Evolutionary conservation across 2,329 filamentous ascomycete species (phyloP).

Genomic region (Nannizziopsis arthrosporioides): DNA sequence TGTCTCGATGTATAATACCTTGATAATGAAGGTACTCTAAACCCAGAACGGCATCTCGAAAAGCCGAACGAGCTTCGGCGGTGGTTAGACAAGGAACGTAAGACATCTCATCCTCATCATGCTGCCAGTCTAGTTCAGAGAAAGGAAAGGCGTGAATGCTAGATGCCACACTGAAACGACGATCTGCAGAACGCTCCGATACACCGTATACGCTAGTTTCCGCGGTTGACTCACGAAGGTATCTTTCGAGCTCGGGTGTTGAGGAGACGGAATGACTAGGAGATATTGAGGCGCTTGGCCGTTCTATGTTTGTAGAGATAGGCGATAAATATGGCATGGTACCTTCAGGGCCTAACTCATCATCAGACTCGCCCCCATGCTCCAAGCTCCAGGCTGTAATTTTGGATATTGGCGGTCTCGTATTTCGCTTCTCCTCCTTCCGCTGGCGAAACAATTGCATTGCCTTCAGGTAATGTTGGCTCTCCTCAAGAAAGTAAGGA

Average conservation of each 20-base stretch:
- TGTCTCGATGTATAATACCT: conserved; percentile 72
- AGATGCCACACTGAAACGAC: conserved; percentile 70
- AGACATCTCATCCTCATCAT: conserved; percentile 66
- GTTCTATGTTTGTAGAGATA: conserved; percentile 33
- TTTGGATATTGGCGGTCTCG: conserved; percentile 48
- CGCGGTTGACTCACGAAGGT: conserved; percentile 39
- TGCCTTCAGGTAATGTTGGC: conserved; percentile 31
- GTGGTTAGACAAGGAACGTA: conserved; percentile 91
- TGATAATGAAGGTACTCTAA: conserved; percentile 87
- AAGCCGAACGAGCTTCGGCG: conserved; percentile 67
- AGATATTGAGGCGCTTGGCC: conserved; percentile 45
- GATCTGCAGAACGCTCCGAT: conserved; percentile 45
- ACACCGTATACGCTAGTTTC: conserved; percentile 69
- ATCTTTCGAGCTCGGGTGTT: conserved; percentile 30
- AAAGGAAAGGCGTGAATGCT: conserved; percentile 42
- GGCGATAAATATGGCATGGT: conserved; percentile 23
- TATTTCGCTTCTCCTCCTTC: conserved; percentile 47
- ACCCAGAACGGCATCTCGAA: conserved; percentile 84
- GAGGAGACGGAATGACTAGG: conserved; percentile 43
- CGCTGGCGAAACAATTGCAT: conserved; percentile 32
- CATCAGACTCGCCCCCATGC: conserved; percentile 53
- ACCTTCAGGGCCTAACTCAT: conserved; percentile 32
- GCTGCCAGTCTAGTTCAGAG: conserved; percentile 34
- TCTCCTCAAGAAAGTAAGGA: conserved; percentile 35
- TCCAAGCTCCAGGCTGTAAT: conserved; percentile 75